Evolutionary conservation across 441 rosid genomes (phyloP).

Genomic region (Theobroma grandiflorum): DNA sequence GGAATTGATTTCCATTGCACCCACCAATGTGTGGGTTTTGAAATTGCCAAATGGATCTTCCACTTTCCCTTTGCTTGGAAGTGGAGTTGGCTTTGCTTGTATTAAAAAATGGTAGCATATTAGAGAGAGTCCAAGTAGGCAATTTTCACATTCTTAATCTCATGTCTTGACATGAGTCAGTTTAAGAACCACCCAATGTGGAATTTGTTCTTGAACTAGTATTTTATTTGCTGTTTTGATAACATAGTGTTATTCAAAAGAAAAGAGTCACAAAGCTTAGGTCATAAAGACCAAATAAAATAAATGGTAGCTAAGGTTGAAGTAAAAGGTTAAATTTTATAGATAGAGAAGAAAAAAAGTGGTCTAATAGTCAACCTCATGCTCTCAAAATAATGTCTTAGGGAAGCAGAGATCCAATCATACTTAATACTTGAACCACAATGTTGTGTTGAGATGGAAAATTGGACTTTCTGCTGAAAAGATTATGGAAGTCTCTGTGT

Average conservation of each 20-base stretch:
- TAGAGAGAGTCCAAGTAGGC: neutral
- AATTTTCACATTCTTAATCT: neutral
- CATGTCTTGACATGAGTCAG: neutral
- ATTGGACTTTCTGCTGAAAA: neutral
- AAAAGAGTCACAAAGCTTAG: no score
- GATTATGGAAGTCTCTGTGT: neutral
- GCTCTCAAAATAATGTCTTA: neutral
- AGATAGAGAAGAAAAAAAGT: no score
- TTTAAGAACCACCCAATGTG: conserved; percentile 8
- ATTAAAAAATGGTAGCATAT: neutral
- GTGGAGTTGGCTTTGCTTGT: neutral
- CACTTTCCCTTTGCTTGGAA: neutral
- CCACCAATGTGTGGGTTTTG: neutral
- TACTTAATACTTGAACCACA: neutral
- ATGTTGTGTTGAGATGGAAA: neutral
- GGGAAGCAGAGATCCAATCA: neutral
- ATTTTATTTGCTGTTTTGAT: neutral
- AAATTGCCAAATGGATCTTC: neutral
- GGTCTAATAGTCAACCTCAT: neutral
- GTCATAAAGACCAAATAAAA: no score
- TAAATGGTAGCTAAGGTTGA: neutral
- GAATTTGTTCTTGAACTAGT: conserved; percentile 19
- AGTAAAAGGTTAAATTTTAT: neutral
- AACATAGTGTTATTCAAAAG: neutral
- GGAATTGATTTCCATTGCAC: neutral